Evolutionary conservation across 148 eudicot species (phyloP).

Genomic region (Polygonum maritimum): DNA sequence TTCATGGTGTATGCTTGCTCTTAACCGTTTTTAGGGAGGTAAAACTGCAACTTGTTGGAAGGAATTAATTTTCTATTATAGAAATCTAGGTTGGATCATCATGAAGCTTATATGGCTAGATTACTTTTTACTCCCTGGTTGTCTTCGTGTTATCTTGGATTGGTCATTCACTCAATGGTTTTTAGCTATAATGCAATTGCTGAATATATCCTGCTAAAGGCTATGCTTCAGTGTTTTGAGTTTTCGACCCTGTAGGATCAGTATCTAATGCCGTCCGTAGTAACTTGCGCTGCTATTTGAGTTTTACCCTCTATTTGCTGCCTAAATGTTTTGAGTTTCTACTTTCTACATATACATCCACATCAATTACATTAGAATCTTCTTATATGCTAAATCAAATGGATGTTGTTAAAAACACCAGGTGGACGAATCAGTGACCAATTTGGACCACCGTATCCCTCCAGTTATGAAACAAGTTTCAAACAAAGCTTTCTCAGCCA

Average conservation of each 20-base stretch:
- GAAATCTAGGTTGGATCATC: neutral
- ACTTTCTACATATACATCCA: neutral
- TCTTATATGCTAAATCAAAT: neutral
- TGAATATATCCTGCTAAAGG: neutral
- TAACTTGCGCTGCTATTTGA: neutral
- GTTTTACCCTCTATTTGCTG: neutral
- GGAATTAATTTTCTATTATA: neutral
- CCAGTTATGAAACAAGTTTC: slow-evolving; percentile 57
- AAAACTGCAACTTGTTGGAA: neutral
- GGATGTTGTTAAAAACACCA: slow-evolving; percentile 15
- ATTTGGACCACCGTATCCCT: slow-evolving; percentile 57
- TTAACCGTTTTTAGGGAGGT: neutral
- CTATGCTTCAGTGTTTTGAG: neutral
- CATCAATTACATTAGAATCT: neutral
- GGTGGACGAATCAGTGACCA: slow-evolving; percentile 69
- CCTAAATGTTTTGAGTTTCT: neutral
- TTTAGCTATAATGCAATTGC: neutral
- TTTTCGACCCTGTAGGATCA: neutral
- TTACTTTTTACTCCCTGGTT: neutral
- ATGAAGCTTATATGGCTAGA: neutral
- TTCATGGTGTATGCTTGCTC: neutral
- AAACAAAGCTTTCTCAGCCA: slow-evolving; percentile 44
- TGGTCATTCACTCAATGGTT: neutral
- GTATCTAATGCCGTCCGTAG: neutral
- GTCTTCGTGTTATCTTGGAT: neutral